These are phyloP conservation scores for Anthostomella pinea DNA, from an alignment of 2,329 filamentous ascomycete species.

Conservation along the genomic window DNA sequence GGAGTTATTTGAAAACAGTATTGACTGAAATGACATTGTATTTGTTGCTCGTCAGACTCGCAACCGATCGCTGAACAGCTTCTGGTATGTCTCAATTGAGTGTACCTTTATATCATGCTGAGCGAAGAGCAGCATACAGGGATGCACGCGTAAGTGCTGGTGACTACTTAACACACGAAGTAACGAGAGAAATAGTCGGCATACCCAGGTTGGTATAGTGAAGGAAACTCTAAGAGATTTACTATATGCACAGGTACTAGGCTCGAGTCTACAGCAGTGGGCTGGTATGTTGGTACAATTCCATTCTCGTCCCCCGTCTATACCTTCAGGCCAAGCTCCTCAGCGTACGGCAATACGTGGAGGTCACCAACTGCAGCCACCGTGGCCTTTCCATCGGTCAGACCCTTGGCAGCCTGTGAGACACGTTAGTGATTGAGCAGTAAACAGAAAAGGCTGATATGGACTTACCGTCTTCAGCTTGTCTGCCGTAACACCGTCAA, in stretches of 20 bases:
- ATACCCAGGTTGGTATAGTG: too few relatives aligned
- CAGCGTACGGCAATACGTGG: constrained; percentile 84
- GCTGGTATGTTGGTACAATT: constrained; percentile 43
- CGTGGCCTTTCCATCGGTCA: constrained; percentile 84
- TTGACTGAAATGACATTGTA: too few relatives aligned
- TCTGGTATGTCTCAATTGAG: too few relatives aligned
- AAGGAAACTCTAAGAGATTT: constrained; percentile 37
- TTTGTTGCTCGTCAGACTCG: too few relatives aligned
- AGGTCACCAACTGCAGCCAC: constrained; percentile 90
- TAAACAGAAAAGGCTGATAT: constrained; percentile 8
- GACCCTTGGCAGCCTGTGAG: constrained; percentile 75
- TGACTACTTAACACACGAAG: too few relatives aligned
- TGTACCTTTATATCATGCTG: too few relatives aligned
- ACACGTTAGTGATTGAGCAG: constrained; percentile 27
- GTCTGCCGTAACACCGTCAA: constrained; percentile 79
- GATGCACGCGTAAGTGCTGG: too few relatives aligned
- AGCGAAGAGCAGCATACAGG: too few relatives aligned
- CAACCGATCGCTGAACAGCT: too few relatives aligned
- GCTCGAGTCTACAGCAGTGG: constrained; percentile 36
- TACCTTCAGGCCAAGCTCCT: constrained; percentile 91
- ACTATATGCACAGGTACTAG: constrained; percentile 46
- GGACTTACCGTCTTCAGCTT: constrained; percentile 78
- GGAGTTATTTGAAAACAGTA: too few relatives aligned
- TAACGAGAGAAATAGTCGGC: too few relatives aligned
- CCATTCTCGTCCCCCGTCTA: constrained; percentile 52